A percentile compares a stretch with the other conserved stretches of the same genome.
phyloP scores from a whole-genome alignment of 306 rosid species.

The Prunus salicina region DNA sequence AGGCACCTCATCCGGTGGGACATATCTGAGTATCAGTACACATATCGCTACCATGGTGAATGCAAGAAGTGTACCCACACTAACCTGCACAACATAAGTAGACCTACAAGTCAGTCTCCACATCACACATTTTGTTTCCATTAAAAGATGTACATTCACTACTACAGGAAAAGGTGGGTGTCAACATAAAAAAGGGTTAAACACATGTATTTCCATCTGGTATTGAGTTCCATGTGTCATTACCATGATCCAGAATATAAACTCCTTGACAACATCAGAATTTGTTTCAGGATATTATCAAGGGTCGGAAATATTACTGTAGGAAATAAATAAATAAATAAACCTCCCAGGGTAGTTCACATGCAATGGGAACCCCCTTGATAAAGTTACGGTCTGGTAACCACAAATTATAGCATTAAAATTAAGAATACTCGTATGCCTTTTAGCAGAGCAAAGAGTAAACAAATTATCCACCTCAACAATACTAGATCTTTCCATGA shows the following conservation, averaged over 20 bases:
- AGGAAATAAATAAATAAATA: background rate
- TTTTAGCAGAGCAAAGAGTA: background rate
- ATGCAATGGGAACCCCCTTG: background rate
- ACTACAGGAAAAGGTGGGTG: background rate
- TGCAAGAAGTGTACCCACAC: constrained; percentile 93
- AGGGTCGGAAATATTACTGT: background rate
- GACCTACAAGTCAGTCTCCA: constrained; percentile 16
- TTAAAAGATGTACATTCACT: background rate
- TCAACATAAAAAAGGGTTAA: background rate
- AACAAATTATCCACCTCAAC: background rate
- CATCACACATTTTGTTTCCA: background rate
- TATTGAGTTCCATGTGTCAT: background rate
- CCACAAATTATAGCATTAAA: background rate
- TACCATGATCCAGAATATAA: constrained; percentile 7
- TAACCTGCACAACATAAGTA: constrained; percentile 53
- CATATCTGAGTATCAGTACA: constrained; percentile 78
- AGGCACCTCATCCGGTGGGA: constrained; percentile 80
- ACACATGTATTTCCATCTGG: background rate
- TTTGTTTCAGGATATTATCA: background rate
- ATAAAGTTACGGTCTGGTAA: background rate
- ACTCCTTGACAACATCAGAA: background rate
- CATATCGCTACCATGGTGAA: constrained; percentile 78
- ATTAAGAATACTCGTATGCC: background rate
- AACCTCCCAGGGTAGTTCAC: background rate
- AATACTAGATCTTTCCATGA: background rate